Conservation (phyloP, 1,139 yeast genomes). For the Zygotorulaspora mrakii region DNA sequence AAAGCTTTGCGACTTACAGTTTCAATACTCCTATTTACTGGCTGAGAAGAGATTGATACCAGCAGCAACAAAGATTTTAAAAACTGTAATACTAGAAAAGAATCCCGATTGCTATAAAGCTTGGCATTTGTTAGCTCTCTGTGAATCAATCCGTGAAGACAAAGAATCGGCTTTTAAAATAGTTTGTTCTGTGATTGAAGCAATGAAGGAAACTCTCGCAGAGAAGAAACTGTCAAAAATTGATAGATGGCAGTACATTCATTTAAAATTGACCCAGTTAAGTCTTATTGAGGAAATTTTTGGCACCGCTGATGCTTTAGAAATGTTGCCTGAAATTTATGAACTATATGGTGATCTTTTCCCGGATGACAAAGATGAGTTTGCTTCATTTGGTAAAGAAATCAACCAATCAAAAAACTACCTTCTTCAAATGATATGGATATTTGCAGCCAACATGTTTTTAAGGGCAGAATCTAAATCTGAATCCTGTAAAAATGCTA, state of each 20-base stretch:
- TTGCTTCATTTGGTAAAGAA: constrained; percentile 20
- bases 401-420: constrained; percentile 31
- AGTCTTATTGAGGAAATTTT: constrained; percentile 63
- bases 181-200: constrained; percentile 41
- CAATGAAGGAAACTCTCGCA: constrained; percentile 27
- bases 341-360: constrained; percentile 56
- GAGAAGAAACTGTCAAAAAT: constrained; percentile 30
- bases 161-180: constrained; percentile 45
- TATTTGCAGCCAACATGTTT: constrained; percentile 68
- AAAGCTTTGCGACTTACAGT: constrained; percentile 28
- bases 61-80: constrained; percentile 39
- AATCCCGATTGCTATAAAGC: constrained; percentile 45
- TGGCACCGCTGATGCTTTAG: constrained; percentile 61
- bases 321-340: constrained; percentile 63
- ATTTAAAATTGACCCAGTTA: constrained; percentile 71
- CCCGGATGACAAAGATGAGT: constrained; percentile 35
- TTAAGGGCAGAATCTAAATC: constrained; percentile 47
- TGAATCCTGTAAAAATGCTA: constrained; percentile 67
- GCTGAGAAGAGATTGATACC: constrained; percentile 38
- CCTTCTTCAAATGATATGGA: constrained; percentile 64
- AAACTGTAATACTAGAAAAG: constrained; percentile 35
- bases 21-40: constrained; percentile 38
- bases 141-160: constrained; percentile 52
- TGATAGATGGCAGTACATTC: constrained; percentile 56
- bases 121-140: constrained; percentile 51